Conservation (phyloP, 352 stramenopile species). For the Globisporangium irregulare region DNA sequence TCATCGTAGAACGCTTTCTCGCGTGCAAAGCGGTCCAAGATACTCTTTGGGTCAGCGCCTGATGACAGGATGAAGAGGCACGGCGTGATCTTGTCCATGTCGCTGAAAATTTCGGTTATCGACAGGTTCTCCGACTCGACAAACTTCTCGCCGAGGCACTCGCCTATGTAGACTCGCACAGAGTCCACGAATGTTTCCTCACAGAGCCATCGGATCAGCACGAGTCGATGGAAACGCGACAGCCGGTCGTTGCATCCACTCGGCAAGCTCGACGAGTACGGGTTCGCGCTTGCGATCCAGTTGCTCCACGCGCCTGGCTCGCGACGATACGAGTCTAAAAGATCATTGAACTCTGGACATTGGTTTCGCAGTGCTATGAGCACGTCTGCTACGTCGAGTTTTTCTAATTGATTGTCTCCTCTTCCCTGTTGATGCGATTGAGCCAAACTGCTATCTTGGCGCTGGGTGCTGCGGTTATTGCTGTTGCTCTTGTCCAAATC, state of each 20-base stretch:
- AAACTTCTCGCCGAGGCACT: slow-evolving; percentile 33
- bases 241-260: slow-evolving; percentile 29
- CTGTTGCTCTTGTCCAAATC: slow-evolving; percentile 4
- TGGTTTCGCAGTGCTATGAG: slow-evolving; percentile 30
- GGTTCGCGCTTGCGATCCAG: slow-evolving; percentile 40
- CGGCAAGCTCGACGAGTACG: slow-evolving; percentile 36
- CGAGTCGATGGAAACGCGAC: slow-evolving; percentile 43
- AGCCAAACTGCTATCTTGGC: not conserved
- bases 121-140: slow-evolving; percentile 12
- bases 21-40: slow-evolving; percentile 46
- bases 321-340: slow-evolving; percentile 43
- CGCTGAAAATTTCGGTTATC: slow-evolving; percentile 50
- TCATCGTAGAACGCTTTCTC: slow-evolving; percentile 35
- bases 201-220: slow-evolving; percentile 58
- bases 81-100: slow-evolving; percentile 61
- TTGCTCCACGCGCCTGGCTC: slow-evolving; percentile 37
- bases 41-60: slow-evolving; percentile 54
- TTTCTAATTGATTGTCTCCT: not conserved
- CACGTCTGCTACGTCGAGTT: slow-evolving; percentile 18
- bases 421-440: not conserved
- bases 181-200: slow-evolving; percentile 44
- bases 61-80: slow-evolving; percentile 78
- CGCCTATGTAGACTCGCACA: slow-evolving; percentile 36
- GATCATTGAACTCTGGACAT: slow-evolving; percentile 21
- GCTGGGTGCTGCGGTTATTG: not conserved